phyloP scores from a whole-genome alignment of 2,329 filamentous ascomycete species.

The Penicillium sp. region DNA sequence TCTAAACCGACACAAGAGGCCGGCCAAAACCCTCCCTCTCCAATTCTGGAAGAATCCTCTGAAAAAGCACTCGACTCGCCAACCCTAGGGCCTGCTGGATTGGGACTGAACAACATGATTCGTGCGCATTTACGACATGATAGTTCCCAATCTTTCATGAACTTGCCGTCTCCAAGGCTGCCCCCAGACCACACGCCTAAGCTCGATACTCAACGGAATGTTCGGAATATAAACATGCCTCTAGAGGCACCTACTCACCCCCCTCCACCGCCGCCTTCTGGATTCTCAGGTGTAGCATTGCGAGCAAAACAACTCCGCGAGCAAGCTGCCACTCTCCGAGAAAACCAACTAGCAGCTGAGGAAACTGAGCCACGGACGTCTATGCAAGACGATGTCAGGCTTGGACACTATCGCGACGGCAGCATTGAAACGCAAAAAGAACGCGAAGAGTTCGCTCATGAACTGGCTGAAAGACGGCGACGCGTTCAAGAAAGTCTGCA shows the following conservation, averaged over 20 bases:
- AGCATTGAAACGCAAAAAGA: conserved; percentile 49
- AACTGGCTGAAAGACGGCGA: conserved; percentile 45
- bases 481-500: conserved; percentile 48
- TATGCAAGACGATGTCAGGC: conserved; percentile 48
- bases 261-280: conserved; percentile 15
- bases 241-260: conserved; percentile 34
- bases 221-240: conserved; percentile 3
- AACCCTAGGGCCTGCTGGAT: conserved; percentile 62
- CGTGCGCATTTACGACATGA: conserved; percentile 77
- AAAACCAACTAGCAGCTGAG: conserved; percentile 13
- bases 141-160: conserved; percentile 76
- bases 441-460: conserved; percentile 45
- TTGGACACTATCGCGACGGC: conserved; percentile 39
- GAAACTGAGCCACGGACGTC: conserved; percentile 18
- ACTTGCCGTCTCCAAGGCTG: conserved; percentile 41
- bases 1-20: conserved; percentile 37
- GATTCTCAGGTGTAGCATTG: conserved; percentile 27
- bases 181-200: conserved; percentile 15
- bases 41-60: conserved; percentile 17
- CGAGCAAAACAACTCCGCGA: conserved; percentile 37
- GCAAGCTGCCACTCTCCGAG: conserved; percentile 31
- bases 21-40: conserved; percentile 17
- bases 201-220: not conserved
- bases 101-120: conserved; percentile 74
- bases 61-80: conserved; percentile 62